phyloP scores from a whole-genome alignment of 345 rosid genomes.

The Dovyalis caffra region DNA sequence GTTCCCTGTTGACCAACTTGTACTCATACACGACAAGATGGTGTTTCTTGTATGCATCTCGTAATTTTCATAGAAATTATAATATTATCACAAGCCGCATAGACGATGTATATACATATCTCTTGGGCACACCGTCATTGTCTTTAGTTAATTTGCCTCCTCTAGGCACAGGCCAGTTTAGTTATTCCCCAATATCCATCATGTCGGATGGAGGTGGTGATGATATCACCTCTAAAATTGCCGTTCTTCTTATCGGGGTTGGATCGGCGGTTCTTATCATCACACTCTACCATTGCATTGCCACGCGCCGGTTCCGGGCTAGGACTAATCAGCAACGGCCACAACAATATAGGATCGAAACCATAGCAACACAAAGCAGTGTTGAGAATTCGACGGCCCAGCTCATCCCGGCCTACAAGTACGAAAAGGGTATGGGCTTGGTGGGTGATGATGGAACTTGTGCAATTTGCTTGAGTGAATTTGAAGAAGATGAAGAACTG shows the following conservation, averaged over 20 bases:
- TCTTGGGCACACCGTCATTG: no score
- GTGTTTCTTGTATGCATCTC: no score
- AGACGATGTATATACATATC: no score
- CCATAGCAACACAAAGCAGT: constrained; percentile 10
- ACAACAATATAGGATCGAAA: not conserved
- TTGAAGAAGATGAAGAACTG: constrained; percentile 34
- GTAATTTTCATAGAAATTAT: no score
- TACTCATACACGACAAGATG: no score
- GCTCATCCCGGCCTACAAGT: constrained; percentile 41
- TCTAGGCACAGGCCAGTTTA: no score
- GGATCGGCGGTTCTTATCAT: constrained; percentile 37
- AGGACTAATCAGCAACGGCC: not conserved
- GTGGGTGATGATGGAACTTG: constrained; percentile 31
- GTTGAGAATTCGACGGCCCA: constrained; percentile 33
- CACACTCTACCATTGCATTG: constrained; percentile 43
- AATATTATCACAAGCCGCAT: no score
- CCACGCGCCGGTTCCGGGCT: not conserved
- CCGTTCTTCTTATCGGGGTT: constrained; percentile 25
- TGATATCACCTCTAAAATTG: not conserved
- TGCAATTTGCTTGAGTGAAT: constrained; percentile 34
- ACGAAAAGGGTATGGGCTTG: constrained; percentile 27
- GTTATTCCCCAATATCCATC: no score
- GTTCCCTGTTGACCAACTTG: no score
- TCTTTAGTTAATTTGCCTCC: no score
- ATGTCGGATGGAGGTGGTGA: not conserved